Percentiles rank a stretch among this genome's conserved stretches.
These are phyloP conservation scores for Myriangium duriaei DNA, from an alignment of 2,329 filamentous ascomycete species.

Conservation along the genomic window DNA sequence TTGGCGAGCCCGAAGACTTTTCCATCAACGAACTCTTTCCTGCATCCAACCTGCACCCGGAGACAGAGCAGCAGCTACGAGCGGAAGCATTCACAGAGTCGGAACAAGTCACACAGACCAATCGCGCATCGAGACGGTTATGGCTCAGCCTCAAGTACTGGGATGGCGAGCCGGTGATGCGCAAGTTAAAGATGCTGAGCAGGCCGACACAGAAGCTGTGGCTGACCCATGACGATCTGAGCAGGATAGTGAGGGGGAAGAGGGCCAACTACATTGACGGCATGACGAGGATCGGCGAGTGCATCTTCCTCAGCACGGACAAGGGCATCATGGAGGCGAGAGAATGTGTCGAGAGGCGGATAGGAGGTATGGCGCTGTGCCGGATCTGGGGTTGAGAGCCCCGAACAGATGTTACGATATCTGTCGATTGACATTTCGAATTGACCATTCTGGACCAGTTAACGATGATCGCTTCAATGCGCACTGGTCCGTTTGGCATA, in stretches of 20 bases:
- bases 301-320: slow-evolving; percentile 67
- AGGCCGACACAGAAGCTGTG: slow-evolving; percentile 64
- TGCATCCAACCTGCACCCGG: slow-evolving; percentile 8
- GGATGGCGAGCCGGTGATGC: slow-evolving; percentile 67
- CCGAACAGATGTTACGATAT: no score
- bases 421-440: no score
- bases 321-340: slow-evolving; percentile 66
- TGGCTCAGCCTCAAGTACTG: slow-evolving; percentile 90
- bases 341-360: slow-evolving; percentile 67
- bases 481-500: no score
- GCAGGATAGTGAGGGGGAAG: slow-evolving; percentile 55
- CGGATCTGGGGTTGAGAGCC: slow-evolving; percentile 36
- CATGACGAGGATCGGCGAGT: slow-evolving; percentile 64
- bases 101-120: slow-evolving; percentile 31
- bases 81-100: slow-evolving; percentile 6
- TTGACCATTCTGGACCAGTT: no score
- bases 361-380: slow-evolving; percentile 71
- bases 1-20: neutral
- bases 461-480: no score
- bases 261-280: slow-evolving; percentile 56
- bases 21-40: slow-evolving; percentile 8
- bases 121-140: slow-evolving; percentile 61
- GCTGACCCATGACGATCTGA: slow-evolving; percentile 49
- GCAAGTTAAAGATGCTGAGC: slow-evolving; percentile 52
- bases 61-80: neutral